Evolutionary conservation across 495 filamentous ascomycete species (phyloP), one percentile per base, ranked within the genome.

Genomic region (Penicillium coffeae): DNA sequence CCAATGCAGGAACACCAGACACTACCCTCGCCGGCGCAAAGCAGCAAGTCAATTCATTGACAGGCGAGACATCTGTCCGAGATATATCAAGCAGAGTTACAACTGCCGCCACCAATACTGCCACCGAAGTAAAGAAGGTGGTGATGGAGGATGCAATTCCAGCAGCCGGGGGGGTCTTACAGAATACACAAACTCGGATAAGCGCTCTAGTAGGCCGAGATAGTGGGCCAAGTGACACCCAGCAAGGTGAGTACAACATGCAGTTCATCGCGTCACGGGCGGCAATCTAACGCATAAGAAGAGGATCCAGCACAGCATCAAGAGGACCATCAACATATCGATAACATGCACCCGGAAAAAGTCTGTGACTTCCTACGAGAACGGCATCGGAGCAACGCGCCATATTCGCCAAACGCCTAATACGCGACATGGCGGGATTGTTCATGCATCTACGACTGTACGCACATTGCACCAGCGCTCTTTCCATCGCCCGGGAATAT

Each of bases 361-460:
- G 18, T 50, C 8, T 50, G 48, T 12, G 48, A 50, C 8, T 50
- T 45, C 13, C n/a, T 50, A 16, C 33, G 48, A 19, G 32, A 50
- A 18, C 42, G 21, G 21, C 41, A 50, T 21, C 44, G 32, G 48
- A 50, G 48, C 34, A 45, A 22, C 5, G 38, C 35, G 15, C 33
- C 10, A 30, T 30, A 30, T 30, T 5, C 25, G 25, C 4, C 25
- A 37, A 37, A 37, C 13, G 4, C 25, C 25, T n/a, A n/a, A n/a
- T n/a, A n/a, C n/a, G n/a, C n/a, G n/a, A n/a, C n/a, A n/a, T n/a
- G n/a, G n/a, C n/a, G n/a, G n/a, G n/a, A n/a, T n/a, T n/a, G n/a
- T n/a, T n/a, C n/a, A n/a, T n/a, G n/a, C n/a, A n/a, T n/a, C n/a
- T n/a, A n/a, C n/a, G n/a, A n/a, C n/a, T n/a, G n/a, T n/a, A n/a